Evolutionary conservation across 2,329 filamentous ascomycete species (phyloP).

Genomic region (Fusarium ramigenum): DNA sequence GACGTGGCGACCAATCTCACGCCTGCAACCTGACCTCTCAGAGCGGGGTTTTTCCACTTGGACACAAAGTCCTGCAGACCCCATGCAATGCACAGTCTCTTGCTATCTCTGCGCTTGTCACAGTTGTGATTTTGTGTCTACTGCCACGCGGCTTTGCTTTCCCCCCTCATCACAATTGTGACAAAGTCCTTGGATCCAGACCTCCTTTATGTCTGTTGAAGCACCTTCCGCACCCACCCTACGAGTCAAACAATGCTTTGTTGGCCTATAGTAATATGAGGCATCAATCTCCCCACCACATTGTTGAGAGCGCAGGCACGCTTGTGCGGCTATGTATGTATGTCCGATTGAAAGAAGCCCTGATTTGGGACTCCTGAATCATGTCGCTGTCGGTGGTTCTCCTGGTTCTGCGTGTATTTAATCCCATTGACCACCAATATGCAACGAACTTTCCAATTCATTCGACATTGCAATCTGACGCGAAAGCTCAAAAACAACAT

Average conservation of each 20-base stretch:
- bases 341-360: background rate
- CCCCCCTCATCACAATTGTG: background rate
- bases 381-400: background rate
- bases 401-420: background rate
- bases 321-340: background rate
- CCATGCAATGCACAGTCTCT: background rate
- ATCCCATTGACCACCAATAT: background rate
- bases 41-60: background rate
- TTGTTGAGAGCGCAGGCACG: background rate
- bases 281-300: background rate
- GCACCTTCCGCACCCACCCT: background rate
- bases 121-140: background rate
- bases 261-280: background rate
- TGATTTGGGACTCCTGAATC: background rate
- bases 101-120: background rate
- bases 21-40: background rate
- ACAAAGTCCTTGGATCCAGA: background rate
- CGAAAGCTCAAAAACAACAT: background rate
- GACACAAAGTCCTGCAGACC: background rate
- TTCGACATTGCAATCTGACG: background rate
- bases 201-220: background rate
- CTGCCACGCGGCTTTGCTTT: background rate
- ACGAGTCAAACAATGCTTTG: background rate
- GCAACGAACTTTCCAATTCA: background rate
- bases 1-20: constrained; percentile 3